Evolutionary conservation across 331 rosid genomes (phyloP).

Genomic region (Saraca asoca): DNA sequence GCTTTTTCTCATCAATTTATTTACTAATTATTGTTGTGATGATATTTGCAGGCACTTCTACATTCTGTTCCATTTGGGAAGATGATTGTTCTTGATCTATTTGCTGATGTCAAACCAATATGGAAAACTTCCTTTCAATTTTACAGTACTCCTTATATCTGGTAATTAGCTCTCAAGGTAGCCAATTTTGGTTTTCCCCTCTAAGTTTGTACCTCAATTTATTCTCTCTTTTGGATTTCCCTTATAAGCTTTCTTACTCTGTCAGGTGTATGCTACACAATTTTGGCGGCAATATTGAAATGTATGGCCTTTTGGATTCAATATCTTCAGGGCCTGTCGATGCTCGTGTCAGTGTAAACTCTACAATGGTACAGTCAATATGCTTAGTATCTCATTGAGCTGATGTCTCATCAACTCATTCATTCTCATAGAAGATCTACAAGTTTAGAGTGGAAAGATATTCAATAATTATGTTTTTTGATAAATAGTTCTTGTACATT

Average conservation of each 20-base stretch:
- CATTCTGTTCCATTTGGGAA: constrained; percentile 89
- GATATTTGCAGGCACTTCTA: constrained; percentile 78
- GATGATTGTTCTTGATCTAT: constrained; percentile 96
- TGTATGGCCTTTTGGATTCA: constrained; percentile 83
- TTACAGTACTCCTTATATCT: constrained; percentile 88
- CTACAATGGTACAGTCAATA: constrained; percentile 71
- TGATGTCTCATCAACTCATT: constrained; percentile 16
- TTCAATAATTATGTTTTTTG: constrained; percentile 12
- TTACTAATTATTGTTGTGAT: constrained; percentile 13
- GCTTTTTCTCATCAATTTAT: not conserved
- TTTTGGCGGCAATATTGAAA: constrained; percentile 96
- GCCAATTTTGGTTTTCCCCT: constrained; percentile 25
- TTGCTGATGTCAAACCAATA: constrained; percentile 92
- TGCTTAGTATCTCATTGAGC: constrained; percentile 27
- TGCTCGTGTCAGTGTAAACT: constrained; percentile 76
- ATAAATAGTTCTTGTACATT: constrained; percentile 24
- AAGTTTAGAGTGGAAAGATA: constrained; percentile 16
- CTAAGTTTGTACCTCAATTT: not conserved
- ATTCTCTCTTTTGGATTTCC: not conserved
- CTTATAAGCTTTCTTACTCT: not conserved
- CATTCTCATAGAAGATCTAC: constrained; percentile 4
- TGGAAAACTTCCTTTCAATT: constrained; percentile 88
- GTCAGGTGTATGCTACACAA: constrained; percentile 93
- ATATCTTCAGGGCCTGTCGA: constrained; percentile 86
- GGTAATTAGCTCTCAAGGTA: constrained; percentile 54